Base-by-base conservation (phyloP, 2,329 filamentous ascomycete species). In the Colletotrichum incanum region DNA sequence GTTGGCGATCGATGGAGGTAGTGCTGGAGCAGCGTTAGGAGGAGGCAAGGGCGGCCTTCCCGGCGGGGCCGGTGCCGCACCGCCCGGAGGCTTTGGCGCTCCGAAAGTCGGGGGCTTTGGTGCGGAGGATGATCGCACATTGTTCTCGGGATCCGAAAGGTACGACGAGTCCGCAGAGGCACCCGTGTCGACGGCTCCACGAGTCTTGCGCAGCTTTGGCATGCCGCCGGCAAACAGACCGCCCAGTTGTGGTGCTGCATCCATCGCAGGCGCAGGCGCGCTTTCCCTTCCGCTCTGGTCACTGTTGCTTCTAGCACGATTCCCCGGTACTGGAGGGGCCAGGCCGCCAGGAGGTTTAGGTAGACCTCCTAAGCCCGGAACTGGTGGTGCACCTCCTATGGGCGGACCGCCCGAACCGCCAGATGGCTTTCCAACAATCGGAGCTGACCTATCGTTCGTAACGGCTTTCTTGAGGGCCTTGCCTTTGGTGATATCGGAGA, bases 151-250 rank as follows among this genome's bases (percentile, higher is more conserved):
- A 79, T 98, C 95, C 71, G 94, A 95, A 65, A 93, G 84, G 79
- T 96, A 96, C 72, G 94, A 91, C 41, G 94, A 90, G 75, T 91
- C 91, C 74, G 78, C 71, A 49, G 77, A 80, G 11, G 83, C 83
- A 68, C 86, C 93, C 1, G 93, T 96, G 81, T 94, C 89, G 71
- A 96, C 86, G 49, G 93, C 93, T 59, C 94, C 95, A 67, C 94
- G 93, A 3, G 92, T 89, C 85, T 97, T 98, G 81, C 94, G 93
- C 78, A 99, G 81, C 84, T 98, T 98, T 3, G 96, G 96, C 90
- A 98, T 98, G 47, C 96, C 96, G 45, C 94, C 95, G 1, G 94
- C 94, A 79, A 99, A 98, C 34, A 99, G 82, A 1, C 96, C 96
- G 39, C 87, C 96, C 14, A 98, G 82, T 80, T 98, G 96, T 14